Evolutionary conservation across 2,329 filamentous ascomycete species (phyloP).

Genomic region (Colletotrichum musae): DNA sequence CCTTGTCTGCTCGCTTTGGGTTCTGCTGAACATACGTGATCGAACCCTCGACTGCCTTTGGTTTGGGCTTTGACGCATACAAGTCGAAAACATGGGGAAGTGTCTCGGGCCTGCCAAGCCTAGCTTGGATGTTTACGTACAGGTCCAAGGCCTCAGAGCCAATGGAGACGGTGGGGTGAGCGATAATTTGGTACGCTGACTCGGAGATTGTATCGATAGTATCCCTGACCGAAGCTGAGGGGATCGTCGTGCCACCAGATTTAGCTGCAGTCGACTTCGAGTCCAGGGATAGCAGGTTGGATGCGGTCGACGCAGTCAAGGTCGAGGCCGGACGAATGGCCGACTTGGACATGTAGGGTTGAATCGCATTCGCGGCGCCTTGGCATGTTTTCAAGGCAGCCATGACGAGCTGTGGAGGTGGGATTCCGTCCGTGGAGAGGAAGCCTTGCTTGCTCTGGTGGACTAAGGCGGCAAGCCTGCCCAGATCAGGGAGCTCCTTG

Average conservation of each 20-base stretch:
- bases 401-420: conserved; percentile 58
- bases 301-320: conserved; percentile 54
- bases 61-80: conserved; percentile 86
- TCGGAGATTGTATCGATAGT: conserved; percentile 68
- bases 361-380: conserved; percentile 59
- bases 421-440: conserved; percentile 60
- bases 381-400: conserved; percentile 62
- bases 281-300: conserved; percentile 53
- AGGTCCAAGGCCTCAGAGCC: conserved; percentile 78
- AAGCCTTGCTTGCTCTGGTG: conserved; percentile 60
- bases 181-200: conserved; percentile 78
- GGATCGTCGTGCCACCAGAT: conserved; percentile 36
- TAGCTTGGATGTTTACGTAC: conserved; percentile 84
- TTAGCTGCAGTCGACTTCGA: conserved; percentile 42
- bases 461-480: conserved; percentile 58
- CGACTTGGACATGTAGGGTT: conserved; percentile 56
- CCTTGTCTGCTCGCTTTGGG: conserved; percentile 78
- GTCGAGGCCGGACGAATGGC: conserved; percentile 64
- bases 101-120: conserved; percentile 80
- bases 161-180: conserved; percentile 84
- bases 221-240: conserved; percentile 52
- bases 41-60: conserved; percentile 71
- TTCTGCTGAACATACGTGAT: conserved; percentile 74
- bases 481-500: conserved; percentile 53
- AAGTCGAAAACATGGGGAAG: conserved; percentile 85